phyloP scores from a whole-genome alignment of 345 rosid genomes.

The Murraya koenigii region DNA sequence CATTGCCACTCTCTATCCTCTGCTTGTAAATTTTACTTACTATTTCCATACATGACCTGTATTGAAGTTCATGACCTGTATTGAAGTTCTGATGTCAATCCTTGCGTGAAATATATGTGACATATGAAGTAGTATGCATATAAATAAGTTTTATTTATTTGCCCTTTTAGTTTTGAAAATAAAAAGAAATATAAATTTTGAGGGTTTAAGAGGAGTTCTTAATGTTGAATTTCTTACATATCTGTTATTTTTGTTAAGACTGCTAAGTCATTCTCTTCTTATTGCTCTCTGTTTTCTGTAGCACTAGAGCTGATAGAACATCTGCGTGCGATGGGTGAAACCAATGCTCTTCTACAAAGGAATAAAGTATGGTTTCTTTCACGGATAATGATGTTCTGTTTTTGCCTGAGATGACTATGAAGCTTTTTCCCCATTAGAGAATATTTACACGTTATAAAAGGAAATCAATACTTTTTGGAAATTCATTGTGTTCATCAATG shows the following conservation, averaged over 20 bases:
- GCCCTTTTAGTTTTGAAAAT: no score
- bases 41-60: not conserved
- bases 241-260: not conserved
- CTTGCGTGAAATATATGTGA: not conserved
- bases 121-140: not conserved
- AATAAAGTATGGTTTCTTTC: slow-evolving; percentile 45
- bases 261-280: not conserved
- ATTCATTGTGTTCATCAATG: slow-evolving; percentile 1
- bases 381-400: not conserved
- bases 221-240: no score
- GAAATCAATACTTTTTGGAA: not conserved
- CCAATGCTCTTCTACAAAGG: slow-evolving; percentile 88
- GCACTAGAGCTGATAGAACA: slow-evolving; percentile 95
- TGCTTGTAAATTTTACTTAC: not conserved
- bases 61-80: not conserved
- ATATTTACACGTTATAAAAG: not conserved
- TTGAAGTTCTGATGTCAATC: not conserved
- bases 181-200: no score
- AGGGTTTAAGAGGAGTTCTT: no score
- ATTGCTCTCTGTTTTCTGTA: slow-evolving; percentile 22
- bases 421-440: not conserved
- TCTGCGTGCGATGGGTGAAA: slow-evolving; percentile 96
- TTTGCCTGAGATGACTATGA: not conserved
- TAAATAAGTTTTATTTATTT: not conserved
- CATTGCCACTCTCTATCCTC: slow-evolving; percentile 4